Base-by-base conservation (phyloP, 345 rosid species). In the Corymbia maculata region DNA sequence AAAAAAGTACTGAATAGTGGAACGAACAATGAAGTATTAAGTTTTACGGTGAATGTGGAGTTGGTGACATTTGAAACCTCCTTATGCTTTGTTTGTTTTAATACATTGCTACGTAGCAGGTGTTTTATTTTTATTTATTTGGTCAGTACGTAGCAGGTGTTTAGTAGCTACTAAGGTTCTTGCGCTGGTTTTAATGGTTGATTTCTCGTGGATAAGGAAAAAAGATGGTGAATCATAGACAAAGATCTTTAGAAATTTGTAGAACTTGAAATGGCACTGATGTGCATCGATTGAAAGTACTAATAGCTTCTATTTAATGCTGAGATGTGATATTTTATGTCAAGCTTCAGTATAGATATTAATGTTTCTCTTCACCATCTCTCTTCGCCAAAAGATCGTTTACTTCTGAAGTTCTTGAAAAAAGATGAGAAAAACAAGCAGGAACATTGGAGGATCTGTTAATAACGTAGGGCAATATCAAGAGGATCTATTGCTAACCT, bases 231-330 rank as follows among this genome's bases (percentile, higher is more conserved):
- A 42, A 9, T 75, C 82, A 42, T 75, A 26, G 6, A 9, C 21
- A 36, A 19, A 3, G 26, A 36, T 36, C 22, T 42, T 75, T 5
- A 75, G 49, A 19, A 19, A 19, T 70, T 70, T 32, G 47, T 16
- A 17, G 5, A 0, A 16, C 80, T 9, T 8, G 24, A 32, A 32
- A 70, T 36, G 80, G 80, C 24, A 32, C 32, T 17, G 47, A n/a
- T n/a, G n/a, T n/a, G n/a, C n/a, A n/a, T n/a, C 49, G 42, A 42
- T 36, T 42, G 28, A 19, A 75, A 75, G 84, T 75, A 42, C 49
- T 3, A 42, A 0, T 36, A 0, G 28, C 4, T 75, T 75, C 49
- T 42, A 0, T 19, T 3, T 17, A 75, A 49, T 75, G 49, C 28
- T 36, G 28, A 75, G 49, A 75, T 75, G 49, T 10, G 49, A 42